Base-by-base conservation (phyloP, 2,329 filamentous ascomycete genomes). In the Cytospora mali region DNA sequence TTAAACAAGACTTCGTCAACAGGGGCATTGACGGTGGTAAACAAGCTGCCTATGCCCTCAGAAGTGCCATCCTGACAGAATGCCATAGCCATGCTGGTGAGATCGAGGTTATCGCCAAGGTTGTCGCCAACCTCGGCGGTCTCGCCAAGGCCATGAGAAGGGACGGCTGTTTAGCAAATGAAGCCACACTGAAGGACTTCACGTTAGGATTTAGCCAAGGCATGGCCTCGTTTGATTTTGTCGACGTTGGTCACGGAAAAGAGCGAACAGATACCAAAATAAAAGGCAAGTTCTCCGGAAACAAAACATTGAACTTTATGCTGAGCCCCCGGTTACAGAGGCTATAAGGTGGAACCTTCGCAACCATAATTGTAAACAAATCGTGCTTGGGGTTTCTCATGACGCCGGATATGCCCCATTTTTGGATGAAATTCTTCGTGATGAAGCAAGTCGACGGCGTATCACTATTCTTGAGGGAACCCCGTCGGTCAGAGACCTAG, bases 331-430 rank as follows among this genome's bases (percentile, higher is more conserved):
- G 25, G 0, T n/a, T 21, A 46, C 65, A 84, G 83, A 85, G 71
- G 76, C 73, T 23, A 76, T 83, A 10, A 75, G 77, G 53, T 88
- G 84, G 80, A 80, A 89, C 71, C 74, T 88, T 53, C 77, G 79
- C 67, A 87, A 88, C 65, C 74, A 79, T 66, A 87, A 86, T 69
- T 89, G 86, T 76, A 84, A 81, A 69, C 81, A 86, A 67, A 77
- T 89, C 54, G 73, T 88, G 35, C 75, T 89, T 39, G 87, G 86
- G 52, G 79, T 88, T 56, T 87, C 84, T 2, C 85, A 88, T 68
- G 85, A 88, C 69, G 77, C 83, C 28, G 80, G 81, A 9, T 88
- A 88, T 68, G 83, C 83, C 5, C 80, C 84, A 10, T 84, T 88
- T 66, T 72, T 89, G 23, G 80, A 85, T 67, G 80, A 85, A 64